phyloP scores from a whole-genome alignment of 1,284 basidiomycete species.

The Leccinum pallidistipes region DNA sequence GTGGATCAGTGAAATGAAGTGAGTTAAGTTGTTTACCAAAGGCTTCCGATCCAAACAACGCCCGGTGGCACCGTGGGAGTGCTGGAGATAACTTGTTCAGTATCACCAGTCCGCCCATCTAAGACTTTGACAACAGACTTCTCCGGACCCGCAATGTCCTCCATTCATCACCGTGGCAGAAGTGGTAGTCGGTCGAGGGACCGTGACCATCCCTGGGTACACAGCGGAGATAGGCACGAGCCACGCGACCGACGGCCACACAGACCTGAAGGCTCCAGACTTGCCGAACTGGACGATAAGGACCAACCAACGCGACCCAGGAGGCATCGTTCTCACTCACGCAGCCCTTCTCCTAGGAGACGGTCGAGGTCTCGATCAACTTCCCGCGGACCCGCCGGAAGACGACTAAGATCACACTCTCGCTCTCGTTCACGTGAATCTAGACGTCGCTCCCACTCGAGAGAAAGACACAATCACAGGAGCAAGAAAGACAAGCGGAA shows the following conservation, averaged over 20 bases:
- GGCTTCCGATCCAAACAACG: slow-evolving; percentile 33
- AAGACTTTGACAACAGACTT: not conserved
- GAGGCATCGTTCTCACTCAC: slow-evolving; percentile 23
- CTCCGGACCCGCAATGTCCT: slow-evolving; percentile 16
- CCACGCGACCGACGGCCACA: slow-evolving; percentile 21
- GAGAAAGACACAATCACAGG: slow-evolving; percentile 24
- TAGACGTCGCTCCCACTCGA: slow-evolving; percentile 29
- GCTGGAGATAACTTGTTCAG: slow-evolving; percentile 3
- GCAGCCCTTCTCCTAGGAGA: slow-evolving; percentile 21
- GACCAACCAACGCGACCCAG: slow-evolving; percentile 6
- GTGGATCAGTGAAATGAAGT: slow-evolving; percentile 20
- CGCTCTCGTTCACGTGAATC: slow-evolving; percentile 29
- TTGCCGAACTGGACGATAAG: slow-evolving; percentile 9
- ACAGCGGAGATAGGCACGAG: slow-evolving; percentile 18
- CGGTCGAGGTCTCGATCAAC: slow-evolving; percentile 30
- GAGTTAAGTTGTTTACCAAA: slow-evolving; percentile 30
- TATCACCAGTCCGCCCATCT: slow-evolving; percentile 5
- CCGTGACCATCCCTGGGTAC: slow-evolving; percentile 7
- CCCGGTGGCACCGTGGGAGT: not conserved
- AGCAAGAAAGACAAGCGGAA: slow-evolving; percentile 34
- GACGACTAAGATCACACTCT: slow-evolving; percentile 22
- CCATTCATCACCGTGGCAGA: slow-evolving; percentile 22
- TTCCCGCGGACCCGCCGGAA: slow-evolving; percentile 19
- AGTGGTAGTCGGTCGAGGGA: slow-evolving; percentile 18
- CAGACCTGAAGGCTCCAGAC: slow-evolving; percentile 14